Conservation (phyloP, 257 asterid genomes). For the Echium plantagineum region DNA sequence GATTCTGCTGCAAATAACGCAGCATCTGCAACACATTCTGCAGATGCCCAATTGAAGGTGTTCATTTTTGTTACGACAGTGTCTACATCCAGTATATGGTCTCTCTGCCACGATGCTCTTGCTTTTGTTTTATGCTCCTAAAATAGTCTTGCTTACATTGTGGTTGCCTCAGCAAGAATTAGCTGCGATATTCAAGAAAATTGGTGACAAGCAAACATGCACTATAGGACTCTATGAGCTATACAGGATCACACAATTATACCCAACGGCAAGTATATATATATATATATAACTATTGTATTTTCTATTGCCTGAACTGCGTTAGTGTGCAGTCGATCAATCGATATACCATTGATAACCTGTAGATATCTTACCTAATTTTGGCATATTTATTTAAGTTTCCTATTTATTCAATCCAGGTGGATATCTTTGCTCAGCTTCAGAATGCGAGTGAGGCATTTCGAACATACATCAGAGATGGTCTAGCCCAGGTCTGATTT, state of each 20-base stretch:
- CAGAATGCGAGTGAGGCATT: conserved; percentile 99
- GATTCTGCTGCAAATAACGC: conserved; percentile 76
- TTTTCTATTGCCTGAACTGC: background rate
- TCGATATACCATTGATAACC: background rate
- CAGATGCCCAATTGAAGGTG: conserved; percentile 93
- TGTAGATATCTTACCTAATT: background rate
- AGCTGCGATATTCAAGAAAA: conserved; percentile 96
- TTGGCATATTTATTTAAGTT: background rate
- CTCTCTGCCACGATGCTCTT: background rate
- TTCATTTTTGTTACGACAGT: conserved; percentile 1
- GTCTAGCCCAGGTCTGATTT: conserved; percentile 71
- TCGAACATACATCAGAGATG: conserved; percentile 92
- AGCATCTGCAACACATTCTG: conserved; percentile 71
- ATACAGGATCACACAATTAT: conserved; percentile 87
- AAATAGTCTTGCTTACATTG: conserved; percentile 6
- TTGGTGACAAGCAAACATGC: conserved; percentile 98
- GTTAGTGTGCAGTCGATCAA: too few relatives aligned
- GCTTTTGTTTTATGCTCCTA: background rate
- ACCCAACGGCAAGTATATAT: conserved; percentile 66
- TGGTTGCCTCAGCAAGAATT: conserved; percentile 74
- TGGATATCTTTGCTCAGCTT: conserved; percentile 89
- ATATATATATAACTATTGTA: too few relatives aligned
- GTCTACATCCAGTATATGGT: background rate
- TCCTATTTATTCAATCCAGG: conserved; percentile 37
- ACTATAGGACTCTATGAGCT: conserved; percentile 93